Evolutionary conservation across 192 early-diverging fungal genomes (phyloP), one percentile per base, ranked within the genome.

Genomic region (Phlyctochytrium planicorne): DNA sequence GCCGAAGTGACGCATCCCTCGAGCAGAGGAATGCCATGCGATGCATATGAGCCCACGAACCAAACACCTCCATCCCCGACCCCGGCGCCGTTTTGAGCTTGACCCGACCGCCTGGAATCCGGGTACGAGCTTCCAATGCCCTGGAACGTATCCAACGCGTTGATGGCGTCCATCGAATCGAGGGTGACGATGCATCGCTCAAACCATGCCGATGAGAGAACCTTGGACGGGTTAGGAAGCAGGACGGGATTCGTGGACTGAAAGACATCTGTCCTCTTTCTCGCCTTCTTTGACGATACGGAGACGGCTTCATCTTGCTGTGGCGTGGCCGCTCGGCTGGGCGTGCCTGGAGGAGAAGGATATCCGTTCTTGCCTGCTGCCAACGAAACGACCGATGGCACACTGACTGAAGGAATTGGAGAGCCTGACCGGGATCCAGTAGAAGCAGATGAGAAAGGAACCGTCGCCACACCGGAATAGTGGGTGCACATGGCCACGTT

Each of bases 1-100:
- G 78, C 69, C 57, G 70, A 76, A 2, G 78, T 77, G 1, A 84
- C 83, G 63, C 83, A 84, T n/a, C 83, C 79, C 67, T 84, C 83
- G 40, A 84, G 59, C 4, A 84, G 60, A 36, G 83, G 83, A 52
- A 84, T 79, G 27, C 80, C 80, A 24, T 74, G 71, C 59, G 68
- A 73, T 27, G 77, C 76, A 67, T 64, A 84, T 30, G 69, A 73
- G 2, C 83, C 83, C 3, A 83, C 83, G 75, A 84, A 84, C 69
- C 70, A 84, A 2, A 72, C 62, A 4, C 72, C 63, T 16, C 74
- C 68, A 0, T 36, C 30, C n/a, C n/a, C n/a, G n/a, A n/a, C n/a
- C n/a, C n/a, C n/a, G 20, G 10, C 20, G 10, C 40, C 40, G 20
- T 47, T 20, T 20, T 47, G 10, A 47, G 10, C 20, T 6, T 20